phyloP scores from a whole-genome alignment of 768 basidiomycete species.

The Panaeolus papilionaceus region DNA sequence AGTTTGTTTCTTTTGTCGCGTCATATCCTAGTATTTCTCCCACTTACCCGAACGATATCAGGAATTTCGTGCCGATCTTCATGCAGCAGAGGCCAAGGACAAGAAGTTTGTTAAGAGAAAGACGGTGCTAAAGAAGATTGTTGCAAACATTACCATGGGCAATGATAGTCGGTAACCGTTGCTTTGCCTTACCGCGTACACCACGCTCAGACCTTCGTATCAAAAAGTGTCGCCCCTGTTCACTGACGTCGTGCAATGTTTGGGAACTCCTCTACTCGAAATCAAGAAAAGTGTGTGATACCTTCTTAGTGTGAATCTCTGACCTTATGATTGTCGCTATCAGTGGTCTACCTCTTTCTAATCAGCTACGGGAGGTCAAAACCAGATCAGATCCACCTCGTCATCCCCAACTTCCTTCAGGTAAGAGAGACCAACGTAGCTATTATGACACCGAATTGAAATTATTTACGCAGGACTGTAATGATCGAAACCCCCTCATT shows the following conservation, averaged over 20 bases:
- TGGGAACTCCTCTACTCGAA: constrained; percentile 94
- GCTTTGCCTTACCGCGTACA: constrained; percentile 27
- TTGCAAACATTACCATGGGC: constrained; percentile 99
- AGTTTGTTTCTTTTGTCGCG: constrained; percentile 45
- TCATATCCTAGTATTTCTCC: neutral
- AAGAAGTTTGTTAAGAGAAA: constrained; percentile 95
- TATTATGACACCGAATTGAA: neutral
- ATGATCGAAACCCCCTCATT: constrained; percentile 95
- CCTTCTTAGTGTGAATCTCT: constrained; percentile 6
- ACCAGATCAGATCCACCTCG: constrained; percentile 91
- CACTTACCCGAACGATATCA: constrained; percentile 33
- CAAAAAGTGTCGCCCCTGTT: constrained; percentile 89
- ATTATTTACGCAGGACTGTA: constrained; percentile 74
- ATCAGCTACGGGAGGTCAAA: constrained; percentile 95
- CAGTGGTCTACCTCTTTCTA: constrained; percentile 98
- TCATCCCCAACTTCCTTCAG: constrained; percentile 90
- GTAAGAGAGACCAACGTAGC: constrained; percentile 43
- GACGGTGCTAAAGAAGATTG: constrained; percentile 95
- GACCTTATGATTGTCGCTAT: constrained; percentile 23
- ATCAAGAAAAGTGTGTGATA: constrained; percentile 94
- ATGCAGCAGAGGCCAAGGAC: constrained; percentile 93
- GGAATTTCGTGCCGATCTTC: constrained; percentile 92
- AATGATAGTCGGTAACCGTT: constrained; percentile 85
- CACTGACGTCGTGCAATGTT: constrained; percentile 93
- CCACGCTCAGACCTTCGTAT: constrained; percentile 27